These are phyloP conservation scores for Stemphylium vesicarium DNA, from an alignment of 2,329 filamentous ascomycete genomes.

Conservation along the genomic window DNA sequence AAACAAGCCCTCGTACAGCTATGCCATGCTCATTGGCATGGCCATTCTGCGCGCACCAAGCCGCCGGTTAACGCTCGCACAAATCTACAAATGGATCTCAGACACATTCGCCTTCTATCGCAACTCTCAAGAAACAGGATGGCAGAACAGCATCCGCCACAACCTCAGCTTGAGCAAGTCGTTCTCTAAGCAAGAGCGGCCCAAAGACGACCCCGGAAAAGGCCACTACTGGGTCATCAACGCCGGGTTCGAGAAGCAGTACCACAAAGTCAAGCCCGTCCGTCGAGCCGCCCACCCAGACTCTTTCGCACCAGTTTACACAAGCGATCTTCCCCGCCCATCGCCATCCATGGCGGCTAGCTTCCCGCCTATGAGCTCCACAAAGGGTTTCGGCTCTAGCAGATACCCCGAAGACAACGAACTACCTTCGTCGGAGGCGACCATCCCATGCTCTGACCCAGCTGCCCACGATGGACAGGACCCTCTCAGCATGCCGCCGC, in stretches of 20 bases:
- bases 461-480: slow-evolving; percentile 56
- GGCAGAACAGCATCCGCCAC: slow-evolving; percentile 99
- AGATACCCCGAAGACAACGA: slow-evolving; percentile 60
- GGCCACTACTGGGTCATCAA: slow-evolving; percentile 97
- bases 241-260: slow-evolving; percentile 85
- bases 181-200: slow-evolving; percentile 92
- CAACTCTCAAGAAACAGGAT: slow-evolving; percentile 80
- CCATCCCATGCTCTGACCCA: slow-evolving; percentile 59
- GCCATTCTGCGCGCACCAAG: slow-evolving; percentile 87
- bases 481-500: slow-evolving; percentile 51
- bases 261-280: slow-evolving; percentile 82
- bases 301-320: slow-evolving; percentile 40
- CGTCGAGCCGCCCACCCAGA: slow-evolving; percentile 59
- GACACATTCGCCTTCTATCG: slow-evolving; percentile 86
- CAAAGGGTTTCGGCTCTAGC: slow-evolving; percentile 57
- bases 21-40: slow-evolving; percentile 95
- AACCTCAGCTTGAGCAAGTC: slow-evolving; percentile 97
- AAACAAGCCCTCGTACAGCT: slow-evolving; percentile 87
- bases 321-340: slow-evolving; percentile 44
- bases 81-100: slow-evolving; percentile 99
- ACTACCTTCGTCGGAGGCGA: slow-evolving; percentile 57
- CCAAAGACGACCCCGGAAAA: slow-evolving; percentile 96
- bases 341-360: slow-evolving; percentile 48
- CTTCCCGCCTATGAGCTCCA: slow-evolving; percentile 46
- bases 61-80: slow-evolving; percentile 83